Evolutionary conservation across 768 basidiomycete genomes (phyloP).

Genomic region (Tulasnella sp.): DNA sequence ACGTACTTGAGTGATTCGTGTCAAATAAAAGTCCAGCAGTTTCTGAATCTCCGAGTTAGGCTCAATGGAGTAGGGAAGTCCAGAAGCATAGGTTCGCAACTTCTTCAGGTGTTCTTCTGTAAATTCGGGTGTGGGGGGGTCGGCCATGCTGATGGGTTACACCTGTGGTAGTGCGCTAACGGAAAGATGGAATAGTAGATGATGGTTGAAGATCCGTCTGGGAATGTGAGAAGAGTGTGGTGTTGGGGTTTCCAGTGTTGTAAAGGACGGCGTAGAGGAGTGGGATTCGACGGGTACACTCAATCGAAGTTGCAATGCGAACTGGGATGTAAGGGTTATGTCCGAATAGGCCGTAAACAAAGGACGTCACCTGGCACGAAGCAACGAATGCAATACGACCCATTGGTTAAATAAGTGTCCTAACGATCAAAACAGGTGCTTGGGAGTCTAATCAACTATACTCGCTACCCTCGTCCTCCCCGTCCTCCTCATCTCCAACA

Average conservation of each 20-base stretch:
- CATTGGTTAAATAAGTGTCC: too few relatives aligned
- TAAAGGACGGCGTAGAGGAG: too few relatives aligned
- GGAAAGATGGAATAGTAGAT: not conserved
- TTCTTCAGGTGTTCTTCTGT: slow-evolving; percentile 26
- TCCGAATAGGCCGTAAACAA: not conserved
- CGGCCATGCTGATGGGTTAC: slow-evolving; percentile 5
- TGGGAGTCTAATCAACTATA: too few relatives aligned
- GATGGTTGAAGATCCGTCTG: too few relatives aligned
- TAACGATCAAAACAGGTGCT: too few relatives aligned
- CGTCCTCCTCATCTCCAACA: slow-evolving; percentile 8
- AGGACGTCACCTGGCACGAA: not conserved
- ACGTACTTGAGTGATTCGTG: slow-evolving; percentile 14
- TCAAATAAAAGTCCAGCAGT: slow-evolving; percentile 53
- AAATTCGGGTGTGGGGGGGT: slow-evolving; percentile 9
- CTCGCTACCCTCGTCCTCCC: slow-evolving; percentile 12
- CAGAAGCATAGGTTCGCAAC: slow-evolving; percentile 47
- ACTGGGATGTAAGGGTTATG: not conserved
- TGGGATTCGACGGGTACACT: too few relatives aligned
- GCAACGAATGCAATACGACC: too few relatives aligned
- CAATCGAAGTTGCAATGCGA: not conserved
- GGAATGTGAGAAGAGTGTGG: too few relatives aligned
- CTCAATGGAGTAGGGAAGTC: slow-evolving; percentile 68
- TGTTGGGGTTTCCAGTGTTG: too few relatives aligned
- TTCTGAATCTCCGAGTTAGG: slow-evolving; percentile 61
- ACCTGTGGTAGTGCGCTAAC: not conserved